Base-by-base conservation (phyloP, 2,329 filamentous ascomycete genomes). In the Parastagonospora avenae region DNA sequence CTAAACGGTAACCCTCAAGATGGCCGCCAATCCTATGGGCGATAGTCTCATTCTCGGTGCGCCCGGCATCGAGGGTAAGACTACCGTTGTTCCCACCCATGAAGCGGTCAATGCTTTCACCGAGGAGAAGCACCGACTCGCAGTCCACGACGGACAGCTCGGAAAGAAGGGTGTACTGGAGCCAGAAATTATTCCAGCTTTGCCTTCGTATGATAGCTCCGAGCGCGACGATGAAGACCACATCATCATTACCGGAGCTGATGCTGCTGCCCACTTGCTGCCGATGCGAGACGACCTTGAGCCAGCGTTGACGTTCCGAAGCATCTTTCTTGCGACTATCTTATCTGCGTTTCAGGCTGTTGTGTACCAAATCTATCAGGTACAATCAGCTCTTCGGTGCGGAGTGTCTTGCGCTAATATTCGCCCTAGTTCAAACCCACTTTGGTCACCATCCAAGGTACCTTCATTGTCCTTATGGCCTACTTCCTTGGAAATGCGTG, bases 391-490 rank as follows among this genome's bases (percentile, higher is more conserved):
- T 8, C 2, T 15, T 35, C 12, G 35, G 5, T 16, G 9, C 11
- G 6, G 19, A 16, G 4, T 37, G 1, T 14, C 5, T 4, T 37
- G 12, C 7, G 35, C 46, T 53, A 31, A 58, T 27, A 2, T 31
- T 4, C 4, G 7, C 12, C 27, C n/a, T 36, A 58, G 55, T 58
- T 58, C 49, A 58, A 58, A 31, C 55, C 55, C 8, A 58, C 55
- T 19, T 15, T 53, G 5, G 29, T 58, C 14, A 53, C 52, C 9
- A 58, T 58, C 27, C 55, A 58, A 39, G 55, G 55, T 41, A 58
- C 55, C 7, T 58, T 58, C 42, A 58, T 58, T 19, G 55, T 58
- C 15, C 55, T 58, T 2, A 50, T 58, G 37, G 55, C 55, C 12
- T 58, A 40, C 44, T 58, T 58, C 12, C 42, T 58, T 9, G 55